Base-by-base conservation (phyloP, 495 filamentous ascomycete genomes). In the Daldinia decipiens region DNA sequence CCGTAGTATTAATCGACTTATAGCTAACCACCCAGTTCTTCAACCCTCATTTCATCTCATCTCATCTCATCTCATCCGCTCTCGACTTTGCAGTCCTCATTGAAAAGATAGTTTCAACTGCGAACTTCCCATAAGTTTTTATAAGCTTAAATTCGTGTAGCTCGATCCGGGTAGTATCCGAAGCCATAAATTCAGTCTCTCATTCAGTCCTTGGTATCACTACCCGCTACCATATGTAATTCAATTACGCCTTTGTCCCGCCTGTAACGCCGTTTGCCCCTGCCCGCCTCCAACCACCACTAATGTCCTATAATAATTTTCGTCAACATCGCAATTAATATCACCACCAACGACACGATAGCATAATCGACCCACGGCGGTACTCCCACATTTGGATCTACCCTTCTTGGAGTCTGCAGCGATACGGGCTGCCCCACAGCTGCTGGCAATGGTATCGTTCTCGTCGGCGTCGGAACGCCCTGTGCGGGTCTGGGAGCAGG, bases 351-450 rank as follows among this genome's bases (percentile, higher is more conserved):
- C 17, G 84, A 83, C 31, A 82, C 81, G 59, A 90, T 90, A 31
- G 85, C 70, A 58, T 84, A 80, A 74, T 90, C 88, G n/a, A 90
- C 74, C 88, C 88, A 90, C 7, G 82, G 74, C 9, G 87, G 80
- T n/a, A 86, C 79, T 39, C 75, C 83, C 19, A 78, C 81, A 59
- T 79, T 76, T 36, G 70, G 75, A 38, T 76, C 71, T 7, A 70
- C 38, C 9, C 26, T 57, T 56, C 60, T 68, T 26, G 43, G 59
- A 27, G 21, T 31, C 40, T 62, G 60, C 17, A 64, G 54, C 12
- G 32, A 29, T 7, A 31, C n/a, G 9, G 36, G 40, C 13, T 65
- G 67, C 11, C 53, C 56, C 45, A 71, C 71, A 1, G 43, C 26
- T 56, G 74, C 73, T 7, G 75, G 79, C 34, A 75, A 58, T 15